phyloP scores from a whole-genome alignment of 1,139 yeast genomes.

The Arxiozyma slooffiae region DNA sequence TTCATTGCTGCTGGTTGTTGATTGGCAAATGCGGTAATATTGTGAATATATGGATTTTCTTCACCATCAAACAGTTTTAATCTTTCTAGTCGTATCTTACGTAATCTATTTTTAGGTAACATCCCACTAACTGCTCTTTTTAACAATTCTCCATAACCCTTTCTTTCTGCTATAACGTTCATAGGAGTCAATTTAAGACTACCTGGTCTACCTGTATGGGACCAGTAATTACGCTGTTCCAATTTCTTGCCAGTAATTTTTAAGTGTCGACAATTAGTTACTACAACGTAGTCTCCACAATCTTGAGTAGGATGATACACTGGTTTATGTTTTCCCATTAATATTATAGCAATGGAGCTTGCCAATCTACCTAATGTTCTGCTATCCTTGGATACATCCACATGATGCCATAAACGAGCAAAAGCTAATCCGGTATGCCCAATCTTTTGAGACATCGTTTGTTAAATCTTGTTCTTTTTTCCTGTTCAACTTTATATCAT shows the following conservation, averaged over 20 bases:
- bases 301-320: constrained; percentile 66
- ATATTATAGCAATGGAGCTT: constrained; percentile 70
- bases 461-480: neutral
- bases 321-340: constrained; percentile 96
- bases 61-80: constrained; percentile 81
- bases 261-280: constrained; percentile 77
- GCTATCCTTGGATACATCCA: constrained; percentile 74
- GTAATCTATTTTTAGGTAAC: constrained; percentile 85
- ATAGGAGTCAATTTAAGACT: constrained; percentile 73
- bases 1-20: constrained; percentile 37
- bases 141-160: constrained; percentile 77
- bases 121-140: constrained; percentile 86
- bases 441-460: constrained; percentile 28
- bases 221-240: constrained; percentile 77
- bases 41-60: constrained; percentile 75
- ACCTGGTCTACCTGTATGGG: constrained; percentile 88
- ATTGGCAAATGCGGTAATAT: constrained; percentile 79
- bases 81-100: constrained; percentile 72
- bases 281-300: constrained; percentile 94
- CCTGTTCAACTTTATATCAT: neutral
- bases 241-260: constrained; percentile 78
- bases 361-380: constrained; percentile 92
- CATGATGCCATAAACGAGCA: constrained; percentile 91
- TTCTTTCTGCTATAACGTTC: constrained; percentile 65
- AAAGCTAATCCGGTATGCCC: constrained; percentile 58